Percentiles rank a stretch among this genome's conserved stretches.
Evolutionary conservation across 257 asterid species (phyloP).

Genomic region (Ilex asprella): DNA sequence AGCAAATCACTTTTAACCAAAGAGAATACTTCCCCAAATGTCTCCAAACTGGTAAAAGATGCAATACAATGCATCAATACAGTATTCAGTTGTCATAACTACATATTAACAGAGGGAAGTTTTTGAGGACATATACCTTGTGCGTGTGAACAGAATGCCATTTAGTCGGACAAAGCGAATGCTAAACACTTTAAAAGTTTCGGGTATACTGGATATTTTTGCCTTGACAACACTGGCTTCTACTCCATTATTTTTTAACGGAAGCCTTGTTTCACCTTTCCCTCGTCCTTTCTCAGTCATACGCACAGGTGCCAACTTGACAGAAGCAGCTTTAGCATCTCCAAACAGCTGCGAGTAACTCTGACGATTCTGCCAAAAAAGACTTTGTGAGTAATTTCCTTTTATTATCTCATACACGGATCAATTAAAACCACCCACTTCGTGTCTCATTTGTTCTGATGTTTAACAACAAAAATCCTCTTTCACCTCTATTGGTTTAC

Average conservation of each 20-base stretch:
- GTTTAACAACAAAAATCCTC: not conserved
- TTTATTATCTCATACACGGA: not conserved
- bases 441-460: not conserved
- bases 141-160: conserved; percentile 85
- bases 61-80: conserved; percentile 11
- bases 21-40: conserved; percentile 65
- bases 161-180: conserved; percentile 72
- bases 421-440: not conserved
- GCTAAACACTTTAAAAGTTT: conserved; percentile 45
- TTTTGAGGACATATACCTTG: conserved; percentile 51
- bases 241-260: conserved; percentile 37
- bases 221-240: conserved; percentile 39
- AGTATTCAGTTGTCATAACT: not conserved
- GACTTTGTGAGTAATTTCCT: not conserved
- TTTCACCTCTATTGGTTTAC: too few species aligned
- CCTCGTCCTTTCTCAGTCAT: conserved; percentile 52
- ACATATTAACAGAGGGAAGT: not conserved
- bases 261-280: conserved; percentile 47
- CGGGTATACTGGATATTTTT: conserved; percentile 32
- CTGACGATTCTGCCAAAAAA: conserved; percentile 70
- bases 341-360: conserved; percentile 45
- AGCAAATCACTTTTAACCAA: conserved; percentile 55
- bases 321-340: conserved; percentile 44
- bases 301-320: conserved; percentile 34
- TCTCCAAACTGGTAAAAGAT: conserved; percentile 66